Evolutionary conservation across 768 basidiomycete species (phyloP), one percentile per base, ranked within the genome.

Genomic region (Podaxis mareebaensis): DNA sequence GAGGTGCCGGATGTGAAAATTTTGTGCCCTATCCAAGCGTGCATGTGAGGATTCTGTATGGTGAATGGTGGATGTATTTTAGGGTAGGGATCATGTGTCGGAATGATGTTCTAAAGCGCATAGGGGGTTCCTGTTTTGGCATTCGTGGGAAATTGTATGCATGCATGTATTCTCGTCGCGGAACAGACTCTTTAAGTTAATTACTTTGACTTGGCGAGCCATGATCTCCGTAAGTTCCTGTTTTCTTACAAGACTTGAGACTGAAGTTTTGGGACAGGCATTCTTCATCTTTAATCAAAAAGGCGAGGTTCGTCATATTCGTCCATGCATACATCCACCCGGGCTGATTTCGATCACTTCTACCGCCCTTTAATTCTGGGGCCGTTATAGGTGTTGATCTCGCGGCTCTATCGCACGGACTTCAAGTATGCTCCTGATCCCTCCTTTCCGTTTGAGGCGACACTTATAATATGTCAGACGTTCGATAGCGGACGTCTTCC

Each of bases 271-370:
- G 17, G 0, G 10, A 3, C 67, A 98, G 96, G 96, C 93, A 53
- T 98, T 98, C 86, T 98, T 99, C 77, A 94, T 98, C 63, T 97
- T 98, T 83, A 99, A 98, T 73, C 95, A 96, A 77, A 98, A 99
- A 77, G 97, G 97, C 76, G 97, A 99, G 86, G 96, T 95, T 61
- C 44, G 85, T 72, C 40, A 58, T 53, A 53, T 24, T 33, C 44
- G 11, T 56, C 33, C 24, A 4, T n/a, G n/a, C 48, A 44, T 24
- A 3, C 44, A 20, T 10, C 15, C 44, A n/a, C 44, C 44, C 7
- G 20, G 44, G 44, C 44, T 46, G 44, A 46, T 46, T 17, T 8
- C 17, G 20, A 44, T 20, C 42, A 7, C 15, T 20, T 46, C n/a
- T 20, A 6, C 20, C 6, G 44, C 44, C 1, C 20, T 20, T 46